Conservation (phyloP, 176 grass and related monocot species). For the Eragrostis curvula region DNA sequence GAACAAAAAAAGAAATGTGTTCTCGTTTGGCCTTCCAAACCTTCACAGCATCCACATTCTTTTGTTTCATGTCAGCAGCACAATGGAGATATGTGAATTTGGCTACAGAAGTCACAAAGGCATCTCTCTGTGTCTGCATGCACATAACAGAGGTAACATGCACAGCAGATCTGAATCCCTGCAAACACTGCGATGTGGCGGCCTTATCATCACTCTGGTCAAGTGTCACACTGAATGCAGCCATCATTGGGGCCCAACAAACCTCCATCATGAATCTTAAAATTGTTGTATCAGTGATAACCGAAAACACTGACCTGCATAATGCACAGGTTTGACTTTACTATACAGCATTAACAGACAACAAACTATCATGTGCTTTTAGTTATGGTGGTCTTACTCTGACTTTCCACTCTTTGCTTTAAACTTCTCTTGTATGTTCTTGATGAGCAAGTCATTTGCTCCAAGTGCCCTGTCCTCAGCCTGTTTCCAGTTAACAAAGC, state of each 20-base stretch:
- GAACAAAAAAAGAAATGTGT: neutral
- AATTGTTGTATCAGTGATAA: constrained; percentile 84
- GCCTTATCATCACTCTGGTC: constrained; percentile 92
- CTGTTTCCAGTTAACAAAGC: constrained; percentile 86
- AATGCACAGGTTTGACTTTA: constrained; percentile 40
- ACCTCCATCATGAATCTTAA: constrained; percentile 98
- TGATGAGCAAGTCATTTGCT: constrained; percentile 91
- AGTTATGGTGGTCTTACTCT: constrained; percentile 62
- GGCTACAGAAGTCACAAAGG: constrained; percentile 96
- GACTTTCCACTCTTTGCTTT: constrained; percentile 94
- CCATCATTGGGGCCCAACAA: constrained; percentile 99
- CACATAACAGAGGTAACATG: constrained; percentile 94
- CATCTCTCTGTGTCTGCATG: constrained; percentile 98
- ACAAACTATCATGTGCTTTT: neutral
- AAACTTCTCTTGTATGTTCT: constrained; percentile 98
- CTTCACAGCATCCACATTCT: constrained; percentile 99
- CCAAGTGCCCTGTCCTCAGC: constrained; percentile 85
- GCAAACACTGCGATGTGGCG: constrained; percentile 86
- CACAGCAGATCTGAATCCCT: constrained; percentile 84
- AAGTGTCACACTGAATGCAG: constrained; percentile 97
- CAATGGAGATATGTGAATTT: constrained; percentile 99
- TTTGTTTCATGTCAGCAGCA: constrained; percentile 99
- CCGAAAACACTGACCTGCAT: constrained; percentile 85
- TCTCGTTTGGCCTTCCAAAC: constrained; percentile 39
- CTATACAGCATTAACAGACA: neutral